Base-by-base conservation (phyloP, 1,139 yeast species). In the Debaryomyces singareniensis region DNA sequence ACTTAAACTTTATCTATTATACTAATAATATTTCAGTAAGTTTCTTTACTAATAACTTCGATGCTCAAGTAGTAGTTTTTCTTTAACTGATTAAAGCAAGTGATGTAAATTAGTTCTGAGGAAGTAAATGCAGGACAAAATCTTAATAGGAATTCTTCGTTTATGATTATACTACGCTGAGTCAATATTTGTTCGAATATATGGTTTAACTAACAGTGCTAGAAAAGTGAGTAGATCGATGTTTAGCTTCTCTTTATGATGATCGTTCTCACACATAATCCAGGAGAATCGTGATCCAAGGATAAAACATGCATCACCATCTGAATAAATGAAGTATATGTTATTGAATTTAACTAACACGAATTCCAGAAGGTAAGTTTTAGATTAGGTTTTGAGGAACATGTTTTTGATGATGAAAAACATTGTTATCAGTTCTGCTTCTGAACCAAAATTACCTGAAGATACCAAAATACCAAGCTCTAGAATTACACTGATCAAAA, bases 241-340 rank as follows among this genome's bases (percentile, higher is more conserved):
- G 28, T 21, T 13, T 7, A 13, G 24, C 12, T 16, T n/a, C 21
- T 35, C 43, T 43, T 35, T 35, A 55, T 61, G 69, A 62, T 62
- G 68, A 61, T 52, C 40, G 55, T 58, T 54, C 46, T 47, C 68
- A 58, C 67, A 54, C 37, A 50, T 53, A 49, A 55, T 62, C 64
- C 75, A 69, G 77, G 84, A 71, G 85, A 78, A 57, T 64, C 81
- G 71, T 68, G 75, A 68, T 55, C 75, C 72, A 61, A 58, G 76
- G 75, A 68, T 70, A 69, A 62, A 56, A 75, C 91, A 81, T 81
- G 93, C 93, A 81, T 80, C 91, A 81, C 93, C 93, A 81, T 78
- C 91, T 81, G 91, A 81, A 45, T 40, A 20, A 5, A n/a, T n/a
- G 11, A 16, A 12, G 13, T 24, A 16, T 13, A 7, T 11, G 14